phyloP scores from a whole-genome alignment of 371 early-diverging fungal genomes.

The Syncephalastrum monosporum region DNA sequence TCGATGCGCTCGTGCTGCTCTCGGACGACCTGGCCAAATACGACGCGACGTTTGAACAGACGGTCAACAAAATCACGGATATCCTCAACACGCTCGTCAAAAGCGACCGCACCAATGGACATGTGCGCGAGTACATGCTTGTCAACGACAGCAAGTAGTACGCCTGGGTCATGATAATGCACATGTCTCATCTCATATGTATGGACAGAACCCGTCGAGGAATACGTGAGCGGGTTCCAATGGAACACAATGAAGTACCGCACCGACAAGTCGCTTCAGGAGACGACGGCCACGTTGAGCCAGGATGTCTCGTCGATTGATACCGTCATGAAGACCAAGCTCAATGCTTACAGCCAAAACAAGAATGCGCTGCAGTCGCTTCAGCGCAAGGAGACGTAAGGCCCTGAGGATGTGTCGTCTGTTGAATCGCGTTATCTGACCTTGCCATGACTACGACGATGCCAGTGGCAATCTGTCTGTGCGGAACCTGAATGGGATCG shows the following conservation, averaged over 20 bases:
- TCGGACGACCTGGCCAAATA: conserved; percentile 91
- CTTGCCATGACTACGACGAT: background rate
- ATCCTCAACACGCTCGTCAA: conserved; percentile 66
- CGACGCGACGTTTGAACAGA: conserved; percentile 75
- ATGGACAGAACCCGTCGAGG: conserved; percentile 71
- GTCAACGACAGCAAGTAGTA: conserved; percentile 81
- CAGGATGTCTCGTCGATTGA: conserved; percentile 88
- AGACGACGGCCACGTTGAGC: conserved; percentile 73
- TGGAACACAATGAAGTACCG: conserved; percentile 98
- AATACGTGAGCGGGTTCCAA: conserved; percentile 79
- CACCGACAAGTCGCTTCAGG: conserved; percentile 86
- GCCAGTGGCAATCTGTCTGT: conserved; percentile 90
- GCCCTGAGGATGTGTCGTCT: background rate
- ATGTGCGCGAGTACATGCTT: conserved; percentile 52
- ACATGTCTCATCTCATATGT: background rate
- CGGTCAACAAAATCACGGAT: conserved; percentile 80
- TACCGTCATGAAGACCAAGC: conserved; percentile 80
- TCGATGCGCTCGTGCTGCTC: conserved; percentile 86
- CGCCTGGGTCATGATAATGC: background rate
- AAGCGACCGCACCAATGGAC: conserved; percentile 22
- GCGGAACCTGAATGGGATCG: conserved; percentile 79
- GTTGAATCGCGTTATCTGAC: background rate
- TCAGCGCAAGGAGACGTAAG: conserved; percentile 80
- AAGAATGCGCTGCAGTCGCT: conserved; percentile 77
- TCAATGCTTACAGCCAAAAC: conserved; percentile 80